Evolutionary conservation across 2,329 filamentous ascomycete species (phyloP).

Genomic region (Colletotrichum brevisporum): DNA sequence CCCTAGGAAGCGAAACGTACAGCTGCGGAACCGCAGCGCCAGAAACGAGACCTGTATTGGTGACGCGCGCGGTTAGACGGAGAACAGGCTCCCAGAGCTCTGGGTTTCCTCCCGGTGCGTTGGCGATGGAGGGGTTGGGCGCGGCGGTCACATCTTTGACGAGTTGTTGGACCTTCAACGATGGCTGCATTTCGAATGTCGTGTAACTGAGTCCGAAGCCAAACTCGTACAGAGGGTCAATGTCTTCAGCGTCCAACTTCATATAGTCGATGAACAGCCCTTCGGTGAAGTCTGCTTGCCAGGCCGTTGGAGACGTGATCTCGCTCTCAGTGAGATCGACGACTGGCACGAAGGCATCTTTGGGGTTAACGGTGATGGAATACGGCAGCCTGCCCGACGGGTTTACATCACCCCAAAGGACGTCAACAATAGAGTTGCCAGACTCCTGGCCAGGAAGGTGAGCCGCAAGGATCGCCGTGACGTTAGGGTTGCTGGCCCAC

Average conservation of each 20-base stretch:
- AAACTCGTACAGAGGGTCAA: slow-evolving; percentile 70
- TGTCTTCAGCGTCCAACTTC: slow-evolving; percentile 63
- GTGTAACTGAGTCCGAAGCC: slow-evolving; percentile 79
- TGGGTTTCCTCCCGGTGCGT: slow-evolving; percentile 59
- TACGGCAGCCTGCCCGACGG: slow-evolving; percentile 65
- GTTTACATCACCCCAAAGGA: slow-evolving; percentile 73
- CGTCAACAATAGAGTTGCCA: slow-evolving; percentile 80
- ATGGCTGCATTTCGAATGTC: slow-evolving; percentile 66
- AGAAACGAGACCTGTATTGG: slow-evolving; percentile 72
- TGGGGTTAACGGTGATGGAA: slow-evolving; percentile 62
- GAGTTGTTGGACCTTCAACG: slow-evolving; percentile 57
- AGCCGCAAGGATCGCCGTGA: slow-evolving; percentile 84
- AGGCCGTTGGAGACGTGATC: slow-evolving; percentile 69
- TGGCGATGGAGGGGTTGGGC: slow-evolving; percentile 53
- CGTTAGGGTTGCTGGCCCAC: slow-evolving; percentile 74
- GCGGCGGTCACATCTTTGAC: slow-evolving; percentile 50
- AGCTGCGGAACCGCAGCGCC: slow-evolving; percentile 79
- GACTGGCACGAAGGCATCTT: slow-evolving; percentile 60
- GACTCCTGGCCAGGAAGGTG: slow-evolving; percentile 82
- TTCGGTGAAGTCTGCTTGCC: slow-evolving; percentile 64
- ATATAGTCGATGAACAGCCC: slow-evolving; percentile 69
- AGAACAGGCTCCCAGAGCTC: slow-evolving; percentile 63
- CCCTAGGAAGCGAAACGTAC: slow-evolving; percentile 59
- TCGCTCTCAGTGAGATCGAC: slow-evolving; percentile 69
- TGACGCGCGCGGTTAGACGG: slow-evolving; percentile 70